Evolutionary conservation across 768 basidiomycete species (phyloP), one percentile per base, ranked within the genome.

Genomic region (Podaxis rugospora): DNA sequence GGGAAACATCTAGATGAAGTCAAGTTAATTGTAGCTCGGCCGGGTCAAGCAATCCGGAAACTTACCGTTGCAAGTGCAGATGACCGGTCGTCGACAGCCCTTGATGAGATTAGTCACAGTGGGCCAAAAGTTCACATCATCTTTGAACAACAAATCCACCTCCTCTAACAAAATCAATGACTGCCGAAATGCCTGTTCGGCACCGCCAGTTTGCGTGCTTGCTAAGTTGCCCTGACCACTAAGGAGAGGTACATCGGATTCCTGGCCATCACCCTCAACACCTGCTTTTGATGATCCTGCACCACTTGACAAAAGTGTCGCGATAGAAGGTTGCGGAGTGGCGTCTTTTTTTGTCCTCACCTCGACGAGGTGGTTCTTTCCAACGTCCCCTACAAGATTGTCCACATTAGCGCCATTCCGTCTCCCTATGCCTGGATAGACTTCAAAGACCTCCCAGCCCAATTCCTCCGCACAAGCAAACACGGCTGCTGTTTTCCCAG

Each of bases 381-480:
- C 93, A 2, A 95, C 93, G 62, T 96, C 93, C 13, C 97, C 97
- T 51, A 98, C 84, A 64, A 95, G 80, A 60, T 81, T 80, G 59
- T 89, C 86, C 65, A 99, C 76, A 66, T 85, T 91, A 25, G 85
- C 78, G 5, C 90, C 92, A 62, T 85, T 90, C 37, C 97, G 84
- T 68, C 84, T 90, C n/a, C 95, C 95, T 55, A 95, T 87, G 2
- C 97, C 97, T 25, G 97, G 92, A 74, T 95, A 90, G 11, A 98
- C 94, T 71, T 99, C 97, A 68, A 98, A 97, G 11, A 98, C 86
- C 53, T 95, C 92, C 92, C 93, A 99, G 13, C 88, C 93, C 36
- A 99, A 79, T 74, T 99, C 96, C 57, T 87, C 85, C 4, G 95
- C 93, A 68, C 94, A 95, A 0, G 96, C 95, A 73, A 97, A 95